These are phyloP conservation scores for Trapa incisa DNA, from an alignment of 345 rosid species.

Conservation along the genomic window DNA sequence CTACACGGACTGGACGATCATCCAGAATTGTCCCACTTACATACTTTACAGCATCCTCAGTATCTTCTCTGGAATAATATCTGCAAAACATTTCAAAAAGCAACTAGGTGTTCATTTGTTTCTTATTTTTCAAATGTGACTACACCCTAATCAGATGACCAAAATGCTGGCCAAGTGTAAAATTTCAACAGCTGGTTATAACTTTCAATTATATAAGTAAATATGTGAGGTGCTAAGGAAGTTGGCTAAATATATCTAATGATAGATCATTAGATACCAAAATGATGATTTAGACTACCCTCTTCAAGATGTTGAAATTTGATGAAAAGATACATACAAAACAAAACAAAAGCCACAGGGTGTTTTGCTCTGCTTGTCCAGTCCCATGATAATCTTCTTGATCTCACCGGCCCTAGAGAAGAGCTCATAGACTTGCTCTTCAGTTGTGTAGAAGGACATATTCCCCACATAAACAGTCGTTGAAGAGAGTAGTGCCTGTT, in stretches of 20 bases:
- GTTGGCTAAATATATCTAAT: not conserved
- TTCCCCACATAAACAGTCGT: constrained; percentile 77
- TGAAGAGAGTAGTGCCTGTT: constrained; percentile 55
- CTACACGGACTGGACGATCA: constrained; percentile 94
- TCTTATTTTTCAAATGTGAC: too few relatives aligned
- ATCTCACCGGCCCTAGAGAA: constrained; percentile 89
- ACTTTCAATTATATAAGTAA: not conserved
- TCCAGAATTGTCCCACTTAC: constrained; percentile 95
- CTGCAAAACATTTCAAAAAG: constrained; percentile 19
- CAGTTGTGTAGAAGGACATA: constrained; percentile 92
- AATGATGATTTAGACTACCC: not conserved
- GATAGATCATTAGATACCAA: not conserved
- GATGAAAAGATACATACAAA: constrained; percentile 30
- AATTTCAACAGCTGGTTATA: not conserved
- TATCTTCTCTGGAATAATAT: constrained; percentile 89
- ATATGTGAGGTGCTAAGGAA: not conserved
- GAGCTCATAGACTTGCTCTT: constrained; percentile 95
- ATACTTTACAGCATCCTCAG: constrained; percentile 91
- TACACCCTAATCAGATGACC: too few relatives aligned
- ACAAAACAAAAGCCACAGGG: constrained; percentile 98
- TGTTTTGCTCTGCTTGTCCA: constrained; percentile 88
- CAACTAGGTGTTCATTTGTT: not conserved
- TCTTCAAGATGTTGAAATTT: not conserved
- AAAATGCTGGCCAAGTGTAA: not conserved
- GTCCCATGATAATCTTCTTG: constrained; percentile 94